phyloP scores from a whole-genome alignment of 2,329 filamentous ascomycete species.

The Neonectria coccinea region DNA sequence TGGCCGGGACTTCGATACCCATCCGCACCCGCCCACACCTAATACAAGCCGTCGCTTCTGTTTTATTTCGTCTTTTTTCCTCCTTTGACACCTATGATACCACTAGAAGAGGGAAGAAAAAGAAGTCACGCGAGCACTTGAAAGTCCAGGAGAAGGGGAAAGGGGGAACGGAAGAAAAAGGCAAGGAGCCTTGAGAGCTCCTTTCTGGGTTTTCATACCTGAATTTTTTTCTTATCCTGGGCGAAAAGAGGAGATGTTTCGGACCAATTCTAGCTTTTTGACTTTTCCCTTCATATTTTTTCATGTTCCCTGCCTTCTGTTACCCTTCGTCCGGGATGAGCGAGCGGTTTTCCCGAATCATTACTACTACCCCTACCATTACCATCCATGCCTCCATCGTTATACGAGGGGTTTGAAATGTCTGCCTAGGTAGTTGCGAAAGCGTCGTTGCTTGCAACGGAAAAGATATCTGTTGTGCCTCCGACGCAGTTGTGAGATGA shows the following conservation, averaged over 20 bases:
- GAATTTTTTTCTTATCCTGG: conserved; percentile 28
- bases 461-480: conserved; percentile 21
- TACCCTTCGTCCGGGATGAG: conserved; percentile 22
- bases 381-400: conserved; percentile 12
- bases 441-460: conserved; percentile 20
- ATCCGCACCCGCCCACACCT: conserved; percentile 36
- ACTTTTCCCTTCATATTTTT: conserved; percentile 21
- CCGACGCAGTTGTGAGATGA: background rate
- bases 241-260: conserved; percentile 33
- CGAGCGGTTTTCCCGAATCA: conserved; percentile 6
- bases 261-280: conserved; percentile 22
- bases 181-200: conserved; percentile 22
- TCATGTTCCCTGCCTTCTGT: conserved; percentile 19
- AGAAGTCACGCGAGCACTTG: conserved; percentile 40
- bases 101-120: conserved; percentile 46
- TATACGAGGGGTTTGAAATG: conserved; percentile 25
- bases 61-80: conserved; percentile 38
- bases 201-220: conserved; percentile 8
- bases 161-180: conserved; percentile 18
- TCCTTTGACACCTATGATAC: conserved; percentile 47
- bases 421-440: conserved; percentile 29
- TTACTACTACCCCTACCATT: conserved; percentile 14
- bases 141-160: conserved; percentile 31
- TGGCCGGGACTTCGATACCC: conserved; percentile 26
- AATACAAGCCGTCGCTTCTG: conserved; percentile 43